These are phyloP conservation scores for Penstemon barbatus DNA, from an alignment of 257 asterid species.

Conservation along the genomic window DNA sequence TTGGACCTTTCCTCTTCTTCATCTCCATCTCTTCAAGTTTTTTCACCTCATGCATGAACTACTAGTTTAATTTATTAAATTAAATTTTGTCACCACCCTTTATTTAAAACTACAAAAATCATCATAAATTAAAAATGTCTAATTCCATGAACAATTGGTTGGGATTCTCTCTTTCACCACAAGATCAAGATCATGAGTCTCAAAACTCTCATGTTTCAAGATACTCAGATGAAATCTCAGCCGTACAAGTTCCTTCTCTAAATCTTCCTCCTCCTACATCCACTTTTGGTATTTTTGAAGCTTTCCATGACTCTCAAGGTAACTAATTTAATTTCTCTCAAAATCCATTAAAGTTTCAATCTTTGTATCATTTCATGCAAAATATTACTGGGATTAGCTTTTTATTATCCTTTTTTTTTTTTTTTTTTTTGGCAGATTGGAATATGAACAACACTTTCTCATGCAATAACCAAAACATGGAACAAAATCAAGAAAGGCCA, in stretches of 20 bases:
- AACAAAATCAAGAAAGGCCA: conserved; percentile 43
- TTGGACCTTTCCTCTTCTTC: conserved; percentile 42
- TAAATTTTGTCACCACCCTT: too few relatives aligned
- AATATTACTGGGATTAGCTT: neutral
- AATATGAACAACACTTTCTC: conserved; percentile 41
- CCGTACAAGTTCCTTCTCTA: conserved; percentile 40
- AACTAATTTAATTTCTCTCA: neutral
- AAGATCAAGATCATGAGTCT: conserved; percentile 32
- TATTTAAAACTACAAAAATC: too few relatives aligned
- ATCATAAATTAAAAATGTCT: conserved; percentile 23
- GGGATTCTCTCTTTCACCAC: conserved; percentile 68
- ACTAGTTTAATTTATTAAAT: neutral
- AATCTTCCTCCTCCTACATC: conserved; percentile 33
- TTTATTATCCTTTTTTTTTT: neutral
- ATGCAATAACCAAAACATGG: conserved; percentile 40
- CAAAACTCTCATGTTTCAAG: conserved; percentile 32
- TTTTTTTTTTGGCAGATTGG: conserved; percentile 50
- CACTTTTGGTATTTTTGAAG: conserved; percentile 52
- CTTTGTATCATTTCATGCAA: neutral
- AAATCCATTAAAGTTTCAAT: neutral
- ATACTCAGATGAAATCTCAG: conserved; percentile 37
- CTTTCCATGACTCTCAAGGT: conserved; percentile 57
- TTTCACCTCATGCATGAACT: conserved; percentile 49
- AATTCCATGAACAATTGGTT: conserved; percentile 68
- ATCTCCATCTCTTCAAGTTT: conserved; percentile 23